A percentile compares a stretch with the other conserved stretches of the same genome.
phyloP scores from a whole-genome alignment of 2,329 filamentous ascomycete species.

The Diaporthe ampelina region DNA sequence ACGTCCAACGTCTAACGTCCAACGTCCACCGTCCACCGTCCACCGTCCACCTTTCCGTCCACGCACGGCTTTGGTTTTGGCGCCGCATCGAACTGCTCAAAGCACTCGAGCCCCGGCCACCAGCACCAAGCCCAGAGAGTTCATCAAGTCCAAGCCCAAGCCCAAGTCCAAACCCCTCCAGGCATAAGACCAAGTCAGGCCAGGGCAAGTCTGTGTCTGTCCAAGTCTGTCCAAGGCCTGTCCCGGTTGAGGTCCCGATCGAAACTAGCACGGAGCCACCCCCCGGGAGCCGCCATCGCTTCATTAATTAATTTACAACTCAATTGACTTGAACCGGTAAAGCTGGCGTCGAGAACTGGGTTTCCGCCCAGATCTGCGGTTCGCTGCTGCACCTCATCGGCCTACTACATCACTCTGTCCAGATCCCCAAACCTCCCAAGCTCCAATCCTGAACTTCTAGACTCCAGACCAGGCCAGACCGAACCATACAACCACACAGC shows the following conservation, averaged over 20 bases:
- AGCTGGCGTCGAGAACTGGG: conserved; percentile 28
- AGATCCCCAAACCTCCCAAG: too few species aligned
- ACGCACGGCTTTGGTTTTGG: background rate
- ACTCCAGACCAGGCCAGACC: conserved; percentile 23
- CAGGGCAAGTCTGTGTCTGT: background rate
- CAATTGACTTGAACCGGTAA: conserved; percentile 25
- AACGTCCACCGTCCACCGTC: too few species aligned
- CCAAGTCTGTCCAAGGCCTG: conserved; percentile 5
- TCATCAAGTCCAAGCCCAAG: background rate
- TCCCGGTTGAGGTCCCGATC: conserved; percentile 24
- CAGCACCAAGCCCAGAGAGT: background rate
- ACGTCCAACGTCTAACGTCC: too few species aligned
- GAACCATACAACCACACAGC: conserved; percentile 1
- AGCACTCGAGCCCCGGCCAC: conserved; percentile 18
- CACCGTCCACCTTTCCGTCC: background rate
- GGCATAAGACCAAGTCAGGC: background rate
- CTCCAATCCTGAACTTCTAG: background rate
- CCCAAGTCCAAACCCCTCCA: background rate
- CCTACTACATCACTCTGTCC: conserved; percentile 9
- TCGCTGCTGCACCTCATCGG: conserved; percentile 15
- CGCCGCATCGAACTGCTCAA: conserved; percentile 24
- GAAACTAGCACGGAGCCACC: conserved; percentile 29
- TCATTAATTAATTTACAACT: conserved; percentile 31
- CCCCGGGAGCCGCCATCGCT: conserved; percentile 30
- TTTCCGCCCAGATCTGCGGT: conserved; percentile 25